phyloP scores from a whole-genome alignment of 345 rosid species.

The Mangifera indica region DNA sequence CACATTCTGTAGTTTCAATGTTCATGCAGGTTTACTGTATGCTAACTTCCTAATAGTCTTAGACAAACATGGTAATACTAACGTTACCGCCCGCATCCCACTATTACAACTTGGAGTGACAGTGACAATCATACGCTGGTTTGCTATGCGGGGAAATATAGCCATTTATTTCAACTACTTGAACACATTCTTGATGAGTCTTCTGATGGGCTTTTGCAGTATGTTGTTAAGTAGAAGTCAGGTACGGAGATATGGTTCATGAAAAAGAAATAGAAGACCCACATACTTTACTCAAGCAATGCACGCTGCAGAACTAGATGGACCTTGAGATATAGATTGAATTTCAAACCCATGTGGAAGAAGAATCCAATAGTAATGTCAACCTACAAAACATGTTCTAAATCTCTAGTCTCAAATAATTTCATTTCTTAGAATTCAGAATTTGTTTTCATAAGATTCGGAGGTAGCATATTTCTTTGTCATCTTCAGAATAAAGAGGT shows the following conservation, averaged over 20 bases:
- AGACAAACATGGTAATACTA: too few species aligned
- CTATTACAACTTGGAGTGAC: too few species aligned
- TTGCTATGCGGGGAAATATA: conserved; percentile 41
- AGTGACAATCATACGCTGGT: conserved; percentile 53
- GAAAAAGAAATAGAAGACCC: conserved; percentile 23
- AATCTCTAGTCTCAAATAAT: conserved; percentile 48
- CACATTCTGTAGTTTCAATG: too few species aligned
- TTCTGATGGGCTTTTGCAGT: conserved; percentile 50
- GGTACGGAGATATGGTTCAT: conserved; percentile 56
- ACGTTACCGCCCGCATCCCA: too few species aligned
- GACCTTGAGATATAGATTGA: conserved; percentile 41
- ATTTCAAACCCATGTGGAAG: conserved; percentile 55
- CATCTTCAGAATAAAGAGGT: conserved; percentile 22
- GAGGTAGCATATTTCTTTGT: conserved; percentile 36
- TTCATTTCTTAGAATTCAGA: conserved; percentile 39
- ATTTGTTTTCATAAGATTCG: conserved; percentile 47
- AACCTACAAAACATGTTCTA: conserved; percentile 21
- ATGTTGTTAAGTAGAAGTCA: conserved; percentile 48
- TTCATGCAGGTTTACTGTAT: too few species aligned
- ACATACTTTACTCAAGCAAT: conserved; percentile 13
- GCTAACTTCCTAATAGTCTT: too few species aligned
- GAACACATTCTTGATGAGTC: conserved; percentile 57
- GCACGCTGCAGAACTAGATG: conserved; percentile 23
- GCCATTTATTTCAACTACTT: conserved; percentile 55
- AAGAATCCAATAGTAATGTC: conserved; percentile 33